Percentiles rank a stretch among this genome's conserved stretches.
phyloP scores from a whole-genome alignment of 208 protist genomes.

The Dictyostelium gargantuum region DNA sequence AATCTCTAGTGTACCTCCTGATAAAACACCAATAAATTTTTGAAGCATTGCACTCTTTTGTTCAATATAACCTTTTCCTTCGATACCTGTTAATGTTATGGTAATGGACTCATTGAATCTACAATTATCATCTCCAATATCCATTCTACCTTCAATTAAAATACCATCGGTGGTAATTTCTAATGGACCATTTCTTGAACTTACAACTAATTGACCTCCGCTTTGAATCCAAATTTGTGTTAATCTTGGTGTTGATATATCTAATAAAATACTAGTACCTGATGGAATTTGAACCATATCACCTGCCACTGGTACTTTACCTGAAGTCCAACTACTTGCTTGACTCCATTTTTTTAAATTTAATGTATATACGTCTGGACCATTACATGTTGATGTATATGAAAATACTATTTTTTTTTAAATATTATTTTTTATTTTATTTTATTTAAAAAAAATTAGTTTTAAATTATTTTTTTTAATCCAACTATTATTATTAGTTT shows the following conservation, averaged over 20 bases:
- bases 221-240: background rate
- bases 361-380: background rate
- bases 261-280: conserved; percentile 7
- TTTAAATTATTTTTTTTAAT: too few species aligned
- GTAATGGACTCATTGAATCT: conserved; percentile 1
- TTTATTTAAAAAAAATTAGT: background rate
- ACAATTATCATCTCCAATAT: conserved; percentile 52
- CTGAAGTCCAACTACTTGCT: background rate
- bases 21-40: conserved; percentile 54
- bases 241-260: background rate
- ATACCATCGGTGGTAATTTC: conserved; percentile 1
- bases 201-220: conserved; percentile 2
- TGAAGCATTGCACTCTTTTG: background rate
- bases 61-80: conserved; percentile 12
- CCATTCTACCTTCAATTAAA: conserved; percentile 11
- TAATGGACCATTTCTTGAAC: conserved; percentile 1
- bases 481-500: too few species aligned
- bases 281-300: background rate
- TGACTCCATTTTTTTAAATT: conserved; percentile 11
- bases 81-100: conserved; percentile 30
- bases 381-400: background rate
- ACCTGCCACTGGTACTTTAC: background rate
- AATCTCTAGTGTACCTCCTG: conserved; percentile 39
- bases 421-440: background rate
- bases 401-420: background rate